Evolutionary conservation across 306 rosid species (phyloP).

Genomic region (Glycyrrhiza uralensis): DNA sequence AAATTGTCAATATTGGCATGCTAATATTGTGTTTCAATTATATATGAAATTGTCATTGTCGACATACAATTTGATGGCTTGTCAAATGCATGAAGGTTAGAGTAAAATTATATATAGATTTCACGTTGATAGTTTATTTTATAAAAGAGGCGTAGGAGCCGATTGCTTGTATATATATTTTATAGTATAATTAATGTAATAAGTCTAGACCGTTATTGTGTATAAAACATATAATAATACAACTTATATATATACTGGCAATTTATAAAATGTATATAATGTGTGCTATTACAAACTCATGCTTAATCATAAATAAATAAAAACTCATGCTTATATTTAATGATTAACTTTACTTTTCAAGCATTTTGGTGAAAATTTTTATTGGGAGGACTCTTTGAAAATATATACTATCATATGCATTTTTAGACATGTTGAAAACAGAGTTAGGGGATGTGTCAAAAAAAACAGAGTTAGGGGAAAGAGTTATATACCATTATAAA

Average conservation of each 20-base stretch:
- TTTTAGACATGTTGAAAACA: background rate
- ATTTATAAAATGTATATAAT: background rate
- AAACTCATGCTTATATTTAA: too few species aligned
- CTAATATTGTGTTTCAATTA: background rate
- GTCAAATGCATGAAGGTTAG: background rate
- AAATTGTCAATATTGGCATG: constrained; percentile 7
- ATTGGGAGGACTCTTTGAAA: background rate
- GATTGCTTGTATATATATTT: background rate
- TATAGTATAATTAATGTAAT: background rate
- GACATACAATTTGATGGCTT: background rate
- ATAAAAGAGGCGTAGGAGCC: background rate
- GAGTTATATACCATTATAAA: too few species aligned
- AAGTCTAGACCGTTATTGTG: background rate
- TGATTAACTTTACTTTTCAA: background rate
- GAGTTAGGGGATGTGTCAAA: too few species aligned
- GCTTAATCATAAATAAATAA: too few species aligned
- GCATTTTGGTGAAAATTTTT: background rate
- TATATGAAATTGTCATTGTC: background rate
- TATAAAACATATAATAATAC: too few species aligned
- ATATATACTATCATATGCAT: background rate
- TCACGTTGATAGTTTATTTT: background rate
- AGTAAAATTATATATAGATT: background rate
- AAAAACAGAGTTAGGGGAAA: too few species aligned
- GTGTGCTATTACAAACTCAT: background rate
- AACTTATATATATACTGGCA: background rate